Evolutionary conservation across 2,329 filamentous ascomycete genomes (phyloP).

Genomic region (Fusarium piperis): DNA sequence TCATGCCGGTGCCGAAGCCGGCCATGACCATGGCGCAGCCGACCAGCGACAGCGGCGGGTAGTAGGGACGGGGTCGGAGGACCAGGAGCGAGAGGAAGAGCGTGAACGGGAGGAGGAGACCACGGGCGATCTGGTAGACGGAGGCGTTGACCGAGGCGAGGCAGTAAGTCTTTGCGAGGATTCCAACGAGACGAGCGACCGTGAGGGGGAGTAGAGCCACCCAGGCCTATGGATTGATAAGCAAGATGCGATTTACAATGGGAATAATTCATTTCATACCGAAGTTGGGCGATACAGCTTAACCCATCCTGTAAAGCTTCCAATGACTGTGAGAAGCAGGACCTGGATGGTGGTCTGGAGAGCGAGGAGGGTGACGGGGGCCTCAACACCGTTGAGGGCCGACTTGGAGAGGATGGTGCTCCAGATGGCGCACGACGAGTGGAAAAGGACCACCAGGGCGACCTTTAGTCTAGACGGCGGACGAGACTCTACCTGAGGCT

Average conservation of each 20-base stretch:
- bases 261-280: conserved; percentile 19
- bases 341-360: conserved; percentile 40
- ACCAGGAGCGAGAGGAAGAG: conserved; percentile 40
- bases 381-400: conserved; percentile 40
- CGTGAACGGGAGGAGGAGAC: conserved; percentile 39
- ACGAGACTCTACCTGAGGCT: conserved; percentile 19
- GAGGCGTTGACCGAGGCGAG: conserved; percentile 43
- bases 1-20: conserved; percentile 41
- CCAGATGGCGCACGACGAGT: conserved; percentile 42
- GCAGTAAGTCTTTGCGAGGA: conserved; percentile 43
- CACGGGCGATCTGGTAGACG: conserved; percentile 41
- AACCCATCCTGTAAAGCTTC: conserved; percentile 38
- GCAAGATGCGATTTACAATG: neutral
- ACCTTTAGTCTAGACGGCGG: conserved; percentile 33
- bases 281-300: conserved; percentile 34
- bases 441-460: conserved; percentile 40
- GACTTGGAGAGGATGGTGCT: conserved; percentile 42
- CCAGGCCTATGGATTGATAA: conserved; percentile 31
- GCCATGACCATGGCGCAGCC: conserved; percentile 43
- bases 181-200: conserved; percentile 38
- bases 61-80: conserved; percentile 41
- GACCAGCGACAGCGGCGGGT: conserved; percentile 39
- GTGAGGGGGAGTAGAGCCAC: conserved; percentile 39
- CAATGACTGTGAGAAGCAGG: conserved; percentile 35
- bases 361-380: conserved; percentile 39